Evolutionary conservation across 768 basidiomycete genomes (phyloP).

Genomic region (Lactarius hengduanensis): DNA sequence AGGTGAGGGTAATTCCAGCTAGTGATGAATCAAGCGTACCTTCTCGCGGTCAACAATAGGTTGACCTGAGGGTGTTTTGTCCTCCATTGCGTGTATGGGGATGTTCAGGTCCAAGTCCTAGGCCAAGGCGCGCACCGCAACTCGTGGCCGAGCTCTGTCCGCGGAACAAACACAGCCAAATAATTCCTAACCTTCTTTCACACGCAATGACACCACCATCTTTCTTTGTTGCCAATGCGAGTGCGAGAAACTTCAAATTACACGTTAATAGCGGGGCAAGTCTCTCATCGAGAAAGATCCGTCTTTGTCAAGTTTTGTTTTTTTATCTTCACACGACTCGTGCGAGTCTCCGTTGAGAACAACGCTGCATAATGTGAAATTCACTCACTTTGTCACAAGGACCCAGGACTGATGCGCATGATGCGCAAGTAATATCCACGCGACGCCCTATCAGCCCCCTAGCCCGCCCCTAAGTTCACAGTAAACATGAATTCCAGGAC

Average conservation of each 20-base stretch:
- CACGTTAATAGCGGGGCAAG: background rate
- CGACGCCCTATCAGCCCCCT: background rate
- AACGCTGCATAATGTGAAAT: background rate
- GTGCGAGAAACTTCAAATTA: background rate
- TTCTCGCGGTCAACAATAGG: constrained; percentile 58
- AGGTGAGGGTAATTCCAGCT: background rate
- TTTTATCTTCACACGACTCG: background rate
- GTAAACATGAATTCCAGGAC: background rate
- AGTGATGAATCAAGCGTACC: constrained; percentile 34
- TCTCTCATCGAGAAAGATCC: background rate
- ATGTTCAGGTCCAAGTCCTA: background rate
- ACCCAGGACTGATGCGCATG: background rate
- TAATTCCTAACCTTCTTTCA: background rate
- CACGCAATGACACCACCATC: background rate
- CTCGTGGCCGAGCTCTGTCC: background rate
- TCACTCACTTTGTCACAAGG: background rate
- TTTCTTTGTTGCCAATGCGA: background rate
- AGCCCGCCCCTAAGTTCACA: too few species aligned
- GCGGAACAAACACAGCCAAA: constrained; percentile 17
- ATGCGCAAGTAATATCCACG: background rate
- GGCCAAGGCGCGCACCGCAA: background rate
- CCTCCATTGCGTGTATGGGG: constrained; percentile 34
- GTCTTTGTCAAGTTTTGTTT: background rate
- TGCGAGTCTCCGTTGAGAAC: background rate
- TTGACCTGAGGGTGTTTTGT: constrained; percentile 44